Conservation (phyloP, 1,284 basidiomycete genomes). For the Tranzscheliella williamsii region DNA sequence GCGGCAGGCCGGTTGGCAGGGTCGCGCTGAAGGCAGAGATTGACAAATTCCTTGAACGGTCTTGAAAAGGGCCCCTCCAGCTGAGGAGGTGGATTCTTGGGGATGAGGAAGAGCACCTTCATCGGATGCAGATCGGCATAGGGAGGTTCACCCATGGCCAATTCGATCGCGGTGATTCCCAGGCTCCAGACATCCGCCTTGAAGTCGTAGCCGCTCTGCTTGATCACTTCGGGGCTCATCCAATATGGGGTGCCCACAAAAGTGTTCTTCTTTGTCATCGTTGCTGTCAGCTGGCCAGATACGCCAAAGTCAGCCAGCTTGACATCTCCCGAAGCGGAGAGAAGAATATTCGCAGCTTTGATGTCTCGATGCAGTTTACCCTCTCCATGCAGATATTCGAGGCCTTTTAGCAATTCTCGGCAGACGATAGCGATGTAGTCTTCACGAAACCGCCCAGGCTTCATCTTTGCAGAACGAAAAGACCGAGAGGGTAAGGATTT, state of each 20-base stretch:
- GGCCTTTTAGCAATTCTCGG: constrained; percentile 83
- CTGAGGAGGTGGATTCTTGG: constrained; percentile 91
- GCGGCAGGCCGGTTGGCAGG: constrained; percentile 91
- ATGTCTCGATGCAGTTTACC: constrained; percentile 98
- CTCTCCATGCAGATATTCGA: constrained; percentile 93
- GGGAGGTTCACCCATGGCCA: constrained; percentile 95
- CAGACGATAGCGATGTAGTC: constrained; percentile 98
- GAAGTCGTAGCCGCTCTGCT: constrained; percentile 97
- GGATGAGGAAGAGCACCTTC: constrained; percentile 98
- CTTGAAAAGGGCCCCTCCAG: constrained; percentile 87
- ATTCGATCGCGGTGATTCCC: constrained; percentile 89
- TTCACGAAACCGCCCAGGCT: constrained; percentile 93
- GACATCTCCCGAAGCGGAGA: constrained; percentile 92
- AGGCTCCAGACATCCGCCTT: constrained; percentile 82
- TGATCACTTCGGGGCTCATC: constrained; percentile 99
- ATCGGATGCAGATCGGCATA: constrained; percentile 98
- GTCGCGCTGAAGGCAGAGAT: constrained; percentile 88
- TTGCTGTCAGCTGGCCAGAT: constrained; percentile 90
- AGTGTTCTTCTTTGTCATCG: constrained; percentile 91
- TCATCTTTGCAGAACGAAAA: constrained; percentile 73
- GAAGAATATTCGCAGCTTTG: constrained; percentile 94
- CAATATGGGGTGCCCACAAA: constrained; percentile 79
- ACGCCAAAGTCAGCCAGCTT: constrained; percentile 99
- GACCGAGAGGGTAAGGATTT: not conserved
- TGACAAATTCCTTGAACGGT: constrained; percentile 90